A percentile compares a stretch with the other conserved stretches of the same genome.
These are phyloP conservation scores for Yarrowia sp. DNA, from an alignment of 805 yeast species.

Conservation along the genomic window DNA sequence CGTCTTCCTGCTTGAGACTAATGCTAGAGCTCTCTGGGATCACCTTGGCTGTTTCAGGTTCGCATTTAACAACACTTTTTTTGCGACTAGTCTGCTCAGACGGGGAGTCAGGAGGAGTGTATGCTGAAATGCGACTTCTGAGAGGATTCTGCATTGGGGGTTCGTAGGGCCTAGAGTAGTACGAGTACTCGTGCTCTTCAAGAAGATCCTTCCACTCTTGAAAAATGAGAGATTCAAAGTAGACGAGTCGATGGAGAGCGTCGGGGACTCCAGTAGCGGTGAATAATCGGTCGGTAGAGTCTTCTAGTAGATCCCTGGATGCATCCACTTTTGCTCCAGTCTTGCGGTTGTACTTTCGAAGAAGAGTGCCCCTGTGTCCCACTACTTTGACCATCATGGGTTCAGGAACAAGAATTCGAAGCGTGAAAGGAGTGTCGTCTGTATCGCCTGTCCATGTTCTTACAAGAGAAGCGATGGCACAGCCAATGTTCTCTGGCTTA, in stretches of 20 bases:
- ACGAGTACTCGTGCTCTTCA: background rate
- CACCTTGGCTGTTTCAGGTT: too few species aligned
- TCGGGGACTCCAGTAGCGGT: background rate
- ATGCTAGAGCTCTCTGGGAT: too few species aligned
- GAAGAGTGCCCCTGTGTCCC: background rate
- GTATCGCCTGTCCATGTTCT: background rate
- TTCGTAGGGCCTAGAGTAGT: background rate
- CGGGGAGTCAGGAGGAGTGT: background rate
- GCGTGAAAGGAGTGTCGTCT: background rate
- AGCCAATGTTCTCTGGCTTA: background rate
- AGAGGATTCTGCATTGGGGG: background rate
- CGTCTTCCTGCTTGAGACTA: too few species aligned
- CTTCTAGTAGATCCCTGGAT: too few species aligned
- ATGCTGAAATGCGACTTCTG: background rate
- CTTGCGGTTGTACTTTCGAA: background rate
- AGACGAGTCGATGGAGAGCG: background rate
- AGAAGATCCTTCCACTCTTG: background rate
- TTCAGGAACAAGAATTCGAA: background rate
- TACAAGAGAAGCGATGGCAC: background rate
- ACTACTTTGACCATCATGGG: background rate
- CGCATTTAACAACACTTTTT: background rate
- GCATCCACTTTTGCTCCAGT: background rate
- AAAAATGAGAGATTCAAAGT: background rate
- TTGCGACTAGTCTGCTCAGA: background rate
- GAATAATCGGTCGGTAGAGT: background rate